Evolutionary conservation across 352 stramenopile genomes (phyloP).

Genomic region (Globisporangium polare): DNA sequence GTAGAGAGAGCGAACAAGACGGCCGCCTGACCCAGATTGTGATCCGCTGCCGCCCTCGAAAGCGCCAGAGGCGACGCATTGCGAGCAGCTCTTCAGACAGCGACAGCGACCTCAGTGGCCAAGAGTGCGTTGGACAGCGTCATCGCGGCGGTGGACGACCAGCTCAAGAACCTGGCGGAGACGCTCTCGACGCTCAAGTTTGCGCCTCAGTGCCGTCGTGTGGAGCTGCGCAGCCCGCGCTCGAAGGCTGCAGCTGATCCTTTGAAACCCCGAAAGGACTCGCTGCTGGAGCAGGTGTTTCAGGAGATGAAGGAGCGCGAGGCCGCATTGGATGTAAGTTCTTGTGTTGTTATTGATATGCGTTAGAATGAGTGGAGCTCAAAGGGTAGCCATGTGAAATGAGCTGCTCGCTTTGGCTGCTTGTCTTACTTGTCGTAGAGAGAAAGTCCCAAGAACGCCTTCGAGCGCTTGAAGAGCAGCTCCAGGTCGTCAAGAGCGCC

Average conservation of each 20-base stretch:
- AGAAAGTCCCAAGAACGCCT: slow-evolving; percentile 41
- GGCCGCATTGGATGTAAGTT: slow-evolving; percentile 35
- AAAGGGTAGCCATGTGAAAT: neutral
- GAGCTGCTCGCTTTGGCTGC: neutral
- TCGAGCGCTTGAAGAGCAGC: slow-evolving; percentile 25
- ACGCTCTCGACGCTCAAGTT: slow-evolving; percentile 78
- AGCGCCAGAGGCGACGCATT: slow-evolving; percentile 13
- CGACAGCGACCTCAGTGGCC: slow-evolving; percentile 7
- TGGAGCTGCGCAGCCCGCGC: slow-evolving; percentile 33
- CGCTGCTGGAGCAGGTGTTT: slow-evolving; percentile 41
- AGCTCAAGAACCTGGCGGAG: slow-evolving; percentile 46
- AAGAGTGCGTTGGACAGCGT: no score
- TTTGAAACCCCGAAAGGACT: slow-evolving; percentile 22
- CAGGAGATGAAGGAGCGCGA: slow-evolving; percentile 49
- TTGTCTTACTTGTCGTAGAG: slow-evolving; percentile 7
- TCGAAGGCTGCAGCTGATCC: slow-evolving; percentile 10
- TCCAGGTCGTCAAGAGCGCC: slow-evolving; percentile 16
- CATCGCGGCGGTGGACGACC: slow-evolving; percentile 63
- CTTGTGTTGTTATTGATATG: neutral
- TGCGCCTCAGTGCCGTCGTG: slow-evolving; percentile 55
- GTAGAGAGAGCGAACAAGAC: slow-evolving; percentile 3
- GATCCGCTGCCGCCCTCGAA: slow-evolving; percentile 47
- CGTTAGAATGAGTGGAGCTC: neutral
- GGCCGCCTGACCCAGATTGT: slow-evolving; percentile 42
- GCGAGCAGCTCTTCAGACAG: slow-evolving; percentile 14